A percentile compares a stretch with the other conserved stretches of the same genome.
phyloP scores from a whole-genome alignment of 208 protist species.

The Crithidia bombi region DNA sequence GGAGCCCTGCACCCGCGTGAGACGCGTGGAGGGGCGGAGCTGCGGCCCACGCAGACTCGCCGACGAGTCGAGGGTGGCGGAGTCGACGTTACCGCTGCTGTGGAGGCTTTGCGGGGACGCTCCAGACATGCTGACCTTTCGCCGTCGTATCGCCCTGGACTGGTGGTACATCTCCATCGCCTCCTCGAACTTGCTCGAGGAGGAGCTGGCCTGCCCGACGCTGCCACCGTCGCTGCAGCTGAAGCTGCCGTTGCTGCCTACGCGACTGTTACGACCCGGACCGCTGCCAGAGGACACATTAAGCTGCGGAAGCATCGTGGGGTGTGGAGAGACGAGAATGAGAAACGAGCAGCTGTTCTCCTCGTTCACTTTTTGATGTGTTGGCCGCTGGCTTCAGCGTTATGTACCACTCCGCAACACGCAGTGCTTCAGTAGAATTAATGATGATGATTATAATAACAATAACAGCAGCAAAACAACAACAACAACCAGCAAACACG shows the following conservation, averaged over 20 bases:
- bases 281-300: constrained; percentile 1
- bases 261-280: not conserved
- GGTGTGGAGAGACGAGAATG: not conserved
- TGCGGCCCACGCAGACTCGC: constrained; percentile 5
- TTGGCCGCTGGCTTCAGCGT: too few species aligned
- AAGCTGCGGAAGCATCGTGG: not conserved
- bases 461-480: too few species aligned
- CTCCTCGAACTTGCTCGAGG: constrained; percentile 21
- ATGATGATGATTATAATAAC: too few species aligned
- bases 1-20: not conserved
- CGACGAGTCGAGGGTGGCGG: not conserved
- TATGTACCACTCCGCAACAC: too few species aligned
- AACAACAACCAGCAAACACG: too few species aligned
- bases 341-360: too few species aligned
- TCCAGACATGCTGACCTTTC: constrained; percentile 4
- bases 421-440: too few species aligned
- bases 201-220: not conserved
- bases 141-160: constrained; percentile 23
- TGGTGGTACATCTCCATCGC: constrained; percentile 24
- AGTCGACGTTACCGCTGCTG: not conserved
- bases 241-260: not conserved
- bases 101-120: not conserved
- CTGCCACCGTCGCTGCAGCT: constrained; percentile 3
- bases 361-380: too few species aligned
- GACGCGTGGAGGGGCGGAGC: constrained; percentile 9